Base-by-base conservation (phyloP, 1,284 basidiomycete genomes). In the Ceratobasidium papillatum region DNA sequence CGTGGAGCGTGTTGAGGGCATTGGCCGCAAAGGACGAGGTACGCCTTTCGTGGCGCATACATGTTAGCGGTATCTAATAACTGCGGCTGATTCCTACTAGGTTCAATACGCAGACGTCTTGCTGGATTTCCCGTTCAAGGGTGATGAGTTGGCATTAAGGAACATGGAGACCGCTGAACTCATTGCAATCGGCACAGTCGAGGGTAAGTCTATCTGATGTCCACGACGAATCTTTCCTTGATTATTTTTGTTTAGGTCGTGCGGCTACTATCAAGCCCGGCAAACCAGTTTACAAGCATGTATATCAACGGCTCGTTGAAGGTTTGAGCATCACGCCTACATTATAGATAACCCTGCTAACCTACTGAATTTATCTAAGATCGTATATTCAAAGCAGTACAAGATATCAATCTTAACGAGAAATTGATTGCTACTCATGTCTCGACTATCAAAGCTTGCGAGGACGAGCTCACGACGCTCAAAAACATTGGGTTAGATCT, bases 91-190 rank as follows among this genome's bases (percentile, higher is more conserved):
- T 56, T 45, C 30, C 25, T 30, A 4, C 14, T 59, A 94, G 94
- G 83, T 93, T 17, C 86, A 92, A 11, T 99, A 98, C 81, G 90
- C 95, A 75, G 90, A 95, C 49, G 85, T 94, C 9, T 84, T 99
- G 71, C 83, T 93, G 74, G 91, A 94, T 69, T 93, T 92, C 80
- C 94, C 94, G 0, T 99, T 98, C 89, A 98, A 96, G 81, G 94
- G 93, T 22, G 91, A 96, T 79, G 96, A 98, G 80, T 84, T 85
- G 14, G 86, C 94, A 3, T 81, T 99, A 76, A 88, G 94, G 77
- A 89, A 87, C 32, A 90, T 99, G 88, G 97, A 98, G 80, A 92
- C 94, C 78, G 91, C 93, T 4, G 96, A 98, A 78, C 82, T 99
- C 66, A 94, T 99, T 77, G 86, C 90, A 0, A 92, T 99, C 61